Conservation (phyloP, 2,329 filamentous ascomycete genomes). For the Colletotrichum somersetense region DNA sequence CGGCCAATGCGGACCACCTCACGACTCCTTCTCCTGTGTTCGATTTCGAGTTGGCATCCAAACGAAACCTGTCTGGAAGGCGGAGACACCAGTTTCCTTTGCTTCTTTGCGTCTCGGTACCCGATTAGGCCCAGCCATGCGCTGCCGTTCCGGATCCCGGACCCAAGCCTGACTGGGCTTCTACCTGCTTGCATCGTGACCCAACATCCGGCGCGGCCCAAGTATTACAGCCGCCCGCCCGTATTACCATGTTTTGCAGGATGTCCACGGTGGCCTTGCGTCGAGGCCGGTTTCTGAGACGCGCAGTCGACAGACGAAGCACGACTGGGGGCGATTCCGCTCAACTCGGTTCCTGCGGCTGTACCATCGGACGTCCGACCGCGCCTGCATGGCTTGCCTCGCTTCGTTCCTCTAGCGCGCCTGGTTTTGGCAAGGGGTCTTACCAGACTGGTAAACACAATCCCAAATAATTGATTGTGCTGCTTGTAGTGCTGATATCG, state of each 20-base stretch:
- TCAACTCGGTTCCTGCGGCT: slow-evolving; percentile 22
- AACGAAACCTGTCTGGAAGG: slow-evolving; percentile 2
- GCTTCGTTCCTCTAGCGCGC: slow-evolving; percentile 36
- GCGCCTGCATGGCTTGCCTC: slow-evolving; percentile 37
- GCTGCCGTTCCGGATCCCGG: slow-evolving; percentile 21
- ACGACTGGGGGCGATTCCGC: background rate
- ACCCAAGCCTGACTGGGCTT: slow-evolving; percentile 12
- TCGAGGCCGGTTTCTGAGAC: slow-evolving; percentile 1
- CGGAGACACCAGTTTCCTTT: slow-evolving; percentile 26
- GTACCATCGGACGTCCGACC: slow-evolving; percentile 40
- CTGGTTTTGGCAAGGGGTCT: slow-evolving; percentile 13
- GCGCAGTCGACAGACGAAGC: background rate
- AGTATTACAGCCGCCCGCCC: slow-evolving; percentile 3
- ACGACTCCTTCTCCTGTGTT: slow-evolving; percentile 21
- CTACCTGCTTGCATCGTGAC: slow-evolving; percentile 7
- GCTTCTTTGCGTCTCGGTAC: background rate
- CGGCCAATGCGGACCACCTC: slow-evolving; percentile 29
- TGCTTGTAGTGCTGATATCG: slow-evolving; percentile 21
- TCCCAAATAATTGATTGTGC: background rate
- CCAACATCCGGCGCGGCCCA: background rate
- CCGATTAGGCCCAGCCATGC: slow-evolving; percentile 16
- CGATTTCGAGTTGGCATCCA: slow-evolving; percentile 26
- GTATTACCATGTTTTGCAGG: background rate
- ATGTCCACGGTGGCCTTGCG: slow-evolving; percentile 3
- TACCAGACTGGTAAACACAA: slow-evolving; percentile 1